Base-by-base conservation (phyloP, 1,284 basidiomycete species). In the Apiotrichum porosum region DNA sequence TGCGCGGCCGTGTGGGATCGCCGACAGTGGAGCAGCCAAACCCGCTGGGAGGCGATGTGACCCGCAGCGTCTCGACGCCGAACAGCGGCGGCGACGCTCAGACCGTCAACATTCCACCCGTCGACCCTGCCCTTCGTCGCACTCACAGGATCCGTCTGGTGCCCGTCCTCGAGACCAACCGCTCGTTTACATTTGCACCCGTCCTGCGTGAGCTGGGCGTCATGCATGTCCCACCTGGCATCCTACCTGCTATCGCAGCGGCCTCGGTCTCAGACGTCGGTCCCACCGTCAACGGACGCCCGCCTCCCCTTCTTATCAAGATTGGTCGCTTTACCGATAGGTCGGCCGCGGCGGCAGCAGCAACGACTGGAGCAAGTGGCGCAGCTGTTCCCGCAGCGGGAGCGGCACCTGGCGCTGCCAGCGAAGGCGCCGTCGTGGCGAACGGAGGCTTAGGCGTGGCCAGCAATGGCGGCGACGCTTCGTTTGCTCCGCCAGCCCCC, bases 151-250 rank as follows among this genome's bases (percentile, higher is more conserved):
- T 83, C 40, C 85, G 93, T 12, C 84, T 97, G 47, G 93, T 97
- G 2, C 94, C 93, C 4, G 88, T 95, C 67, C 84, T 97, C 62
- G 92, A 97, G 67, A 84, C 84, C 13, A 83, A 87, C 15, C 83
- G 91, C 42, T 88, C 89, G 0, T 82, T 97, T 14, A 83, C 88
- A 49, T 97, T 97, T 74, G 92, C 97, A 42, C 87, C 93, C 44
- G 90, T 97, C 76, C 79, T 82, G 41, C 83, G 93, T 23, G 90
- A 95, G 47, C 40, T 69, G 31, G 54, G 57, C 12, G 63, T 66
- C 21, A 66, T 70, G 53, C 43, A 92, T 30, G 65, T 67, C 15
- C 62, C 61, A 55, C 76, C 75, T 35, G 81, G 84, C 55, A 47
- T 55, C 12, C 37, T 57, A 12, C 66, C 69, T 3, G 43, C 60